Conservation (phyloP, 2,329 filamentous ascomycete genomes). For the Reticulascus tulasneorum region DNA sequence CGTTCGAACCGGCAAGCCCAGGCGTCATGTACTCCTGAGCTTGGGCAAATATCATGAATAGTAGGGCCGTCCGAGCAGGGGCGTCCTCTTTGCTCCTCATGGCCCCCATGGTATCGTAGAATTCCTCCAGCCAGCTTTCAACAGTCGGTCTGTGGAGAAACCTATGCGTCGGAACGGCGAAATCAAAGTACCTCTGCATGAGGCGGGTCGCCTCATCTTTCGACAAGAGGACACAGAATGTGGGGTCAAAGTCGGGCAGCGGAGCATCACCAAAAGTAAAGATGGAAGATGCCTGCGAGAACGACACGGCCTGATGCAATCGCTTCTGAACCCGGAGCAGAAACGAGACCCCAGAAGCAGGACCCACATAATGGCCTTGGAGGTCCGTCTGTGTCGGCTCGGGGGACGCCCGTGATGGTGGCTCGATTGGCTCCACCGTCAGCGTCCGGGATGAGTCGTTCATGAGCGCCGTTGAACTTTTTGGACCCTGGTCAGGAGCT, state of each 20-base stretch:
- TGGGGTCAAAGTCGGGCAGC: conserved; percentile 33
- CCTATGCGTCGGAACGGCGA: conserved; percentile 52
- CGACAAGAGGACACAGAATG: conserved; percentile 36
- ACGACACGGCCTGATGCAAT: conserved; percentile 16
- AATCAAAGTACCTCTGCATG: conserved; percentile 51
- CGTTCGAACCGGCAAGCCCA: conserved; percentile 4
- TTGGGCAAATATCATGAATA: conserved; percentile 50
- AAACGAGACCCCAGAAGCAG: conserved; percentile 26
- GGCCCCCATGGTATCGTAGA: conserved; percentile 29
- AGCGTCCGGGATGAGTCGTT: background rate
- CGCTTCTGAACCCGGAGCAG: conserved; percentile 26
- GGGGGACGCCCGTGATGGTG: conserved; percentile 38
- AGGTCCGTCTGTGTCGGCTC: conserved; percentile 25
- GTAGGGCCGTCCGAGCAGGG: conserved; percentile 32
- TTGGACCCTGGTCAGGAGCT: too few species aligned
- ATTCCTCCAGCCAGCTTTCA: conserved; percentile 42
- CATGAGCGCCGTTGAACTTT: background rate
- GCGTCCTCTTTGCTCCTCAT: conserved; percentile 21
- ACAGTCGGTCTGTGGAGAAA: conserved; percentile 50
- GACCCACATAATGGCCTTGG: conserved; percentile 28
- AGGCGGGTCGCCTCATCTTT: conserved; percentile 30
- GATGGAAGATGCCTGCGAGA: conserved; percentile 35
- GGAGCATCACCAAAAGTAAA: conserved; percentile 49
- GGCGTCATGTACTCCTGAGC: conserved; percentile 34
- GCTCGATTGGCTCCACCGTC: conserved; percentile 27